These are phyloP conservation scores for Bocquillonia castaneifolia DNA, from an alignment of 441 rosid genomes.

Conservation along the genomic window DNA sequence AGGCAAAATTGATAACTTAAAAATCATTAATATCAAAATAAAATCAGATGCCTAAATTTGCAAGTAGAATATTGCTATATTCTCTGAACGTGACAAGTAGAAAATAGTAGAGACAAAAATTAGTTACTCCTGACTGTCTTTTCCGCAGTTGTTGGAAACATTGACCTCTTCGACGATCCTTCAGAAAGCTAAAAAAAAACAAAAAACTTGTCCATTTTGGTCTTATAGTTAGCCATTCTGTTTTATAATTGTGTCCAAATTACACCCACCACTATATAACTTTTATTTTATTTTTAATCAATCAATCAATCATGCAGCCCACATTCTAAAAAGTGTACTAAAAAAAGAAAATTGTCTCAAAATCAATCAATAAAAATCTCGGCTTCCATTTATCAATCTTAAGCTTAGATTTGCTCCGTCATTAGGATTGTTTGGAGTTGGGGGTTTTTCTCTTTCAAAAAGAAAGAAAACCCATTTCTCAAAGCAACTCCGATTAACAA, in stretches of 20 bases:
- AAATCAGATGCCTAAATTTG: too few species aligned
- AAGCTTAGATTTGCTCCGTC: not conserved
- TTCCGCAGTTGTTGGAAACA: slow-evolving; percentile 23
- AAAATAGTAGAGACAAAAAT: not conserved
- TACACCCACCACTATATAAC: not conserved
- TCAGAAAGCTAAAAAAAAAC: slow-evolving; percentile 5
- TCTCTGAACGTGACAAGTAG: not conserved
- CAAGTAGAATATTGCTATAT: not conserved
- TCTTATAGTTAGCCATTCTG: not conserved
- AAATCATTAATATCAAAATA: too few species aligned
- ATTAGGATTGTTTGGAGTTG: not conserved
- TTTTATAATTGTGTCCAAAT: not conserved
- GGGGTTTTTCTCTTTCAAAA: slow-evolving; percentile 1
- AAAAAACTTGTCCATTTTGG: not conserved
- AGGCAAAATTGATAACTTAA: too few species aligned
- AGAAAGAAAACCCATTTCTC: too few species aligned
- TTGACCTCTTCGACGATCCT: slow-evolving; percentile 24
- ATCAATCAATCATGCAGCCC: slow-evolving; percentile 27
- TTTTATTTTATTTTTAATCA: not conserved
- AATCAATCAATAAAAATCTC: too few species aligned
- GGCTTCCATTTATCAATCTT: not conserved
- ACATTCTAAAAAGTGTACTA: slow-evolving; percentile 1
- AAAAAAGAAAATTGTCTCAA: not conserved
- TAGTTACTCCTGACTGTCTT: slow-evolving; percentile 22
- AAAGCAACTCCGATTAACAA: too few species aligned